A percentile compares a stretch with the other conserved stretches of the same genome.
Conservation (phyloP, 345 rosid species). For the Pistacia atlantica region DNA sequence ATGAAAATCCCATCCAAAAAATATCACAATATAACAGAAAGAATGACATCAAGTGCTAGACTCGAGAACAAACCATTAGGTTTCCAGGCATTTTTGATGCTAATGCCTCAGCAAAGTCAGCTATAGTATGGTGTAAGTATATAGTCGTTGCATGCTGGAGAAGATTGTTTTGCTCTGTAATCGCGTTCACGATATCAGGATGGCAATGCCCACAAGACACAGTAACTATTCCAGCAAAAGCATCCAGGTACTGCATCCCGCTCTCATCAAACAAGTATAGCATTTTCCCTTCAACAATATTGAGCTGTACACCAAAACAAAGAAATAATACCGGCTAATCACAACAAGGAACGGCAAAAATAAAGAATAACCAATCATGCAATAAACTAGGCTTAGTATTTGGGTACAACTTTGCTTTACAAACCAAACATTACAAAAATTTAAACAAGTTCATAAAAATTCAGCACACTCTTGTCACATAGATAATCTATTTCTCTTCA, state of each 20-base stretch:
- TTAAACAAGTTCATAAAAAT: too few relatives aligned
- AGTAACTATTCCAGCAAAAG: conserved; percentile 89
- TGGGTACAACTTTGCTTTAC: too few relatives aligned
- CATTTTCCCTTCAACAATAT: conserved; percentile 98
- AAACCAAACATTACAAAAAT: too few relatives aligned
- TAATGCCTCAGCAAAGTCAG: conserved; percentile 88
- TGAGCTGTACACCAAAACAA: conserved; percentile 46
- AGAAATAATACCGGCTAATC: too few relatives aligned
- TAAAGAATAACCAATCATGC: too few relatives aligned
- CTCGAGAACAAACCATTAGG: conserved; percentile 53
- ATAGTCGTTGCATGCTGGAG: conserved; percentile 92
- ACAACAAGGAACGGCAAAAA: too few relatives aligned
- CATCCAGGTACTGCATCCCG: conserved; percentile 80
- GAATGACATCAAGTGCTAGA: neutral
- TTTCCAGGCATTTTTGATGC: conserved; percentile 93
- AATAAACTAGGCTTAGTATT: too few relatives aligned
- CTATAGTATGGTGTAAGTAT: conserved; percentile 80
- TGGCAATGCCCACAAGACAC: conserved; percentile 98
- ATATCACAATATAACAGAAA: neutral
- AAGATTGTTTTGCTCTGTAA: conserved; percentile 74
- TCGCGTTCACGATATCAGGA: conserved; percentile 72
- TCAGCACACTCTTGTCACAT: too few relatives aligned
- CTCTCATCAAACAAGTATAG: conserved; percentile 87
- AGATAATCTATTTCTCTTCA: too few relatives aligned
- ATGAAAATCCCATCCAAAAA: neutral